These are phyloP conservation scores for Colletotrichum higginsianum DNA, from an alignment of 2,329 filamentous ascomycete genomes.

Conservation along the genomic window DNA sequence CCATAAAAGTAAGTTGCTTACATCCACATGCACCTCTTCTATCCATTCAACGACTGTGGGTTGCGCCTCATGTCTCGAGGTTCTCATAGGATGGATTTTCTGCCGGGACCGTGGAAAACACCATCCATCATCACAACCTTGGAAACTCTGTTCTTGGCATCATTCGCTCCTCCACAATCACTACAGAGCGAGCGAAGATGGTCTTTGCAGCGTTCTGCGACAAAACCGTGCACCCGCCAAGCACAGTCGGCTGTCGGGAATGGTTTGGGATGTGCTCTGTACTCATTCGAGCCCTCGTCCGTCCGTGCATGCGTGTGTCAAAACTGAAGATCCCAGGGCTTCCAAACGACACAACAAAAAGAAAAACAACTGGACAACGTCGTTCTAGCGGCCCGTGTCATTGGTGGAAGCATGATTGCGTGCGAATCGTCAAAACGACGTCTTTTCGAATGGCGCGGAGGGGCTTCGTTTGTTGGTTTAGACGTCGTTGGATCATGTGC, in stretches of 20 bases:
- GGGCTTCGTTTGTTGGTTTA: not conserved
- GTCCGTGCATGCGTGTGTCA: not conserved
- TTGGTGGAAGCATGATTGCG: not conserved
- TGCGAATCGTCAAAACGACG: not conserved
- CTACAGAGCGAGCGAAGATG: no score
- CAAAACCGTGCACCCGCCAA: conserved; percentile 11
- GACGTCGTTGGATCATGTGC: not conserved
- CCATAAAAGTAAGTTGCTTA: no score
- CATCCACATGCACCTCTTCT: no score
- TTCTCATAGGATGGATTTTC: no score
- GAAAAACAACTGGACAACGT: not conserved
- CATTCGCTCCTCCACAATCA: no score
- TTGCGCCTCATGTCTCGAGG: no score
- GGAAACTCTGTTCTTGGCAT: no score
- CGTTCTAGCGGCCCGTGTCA: no score
- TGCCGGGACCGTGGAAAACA: no score
- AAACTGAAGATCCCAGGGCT: not conserved
- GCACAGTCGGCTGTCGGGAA: conserved; percentile 16
- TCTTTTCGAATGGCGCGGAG: not conserved
- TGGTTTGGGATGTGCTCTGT: not conserved
- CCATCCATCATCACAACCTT: no score
- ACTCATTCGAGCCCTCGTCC: not conserved
- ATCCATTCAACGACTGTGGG: no score
- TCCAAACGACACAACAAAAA: not conserved
- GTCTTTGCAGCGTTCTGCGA: not conserved